Base-by-base conservation (phyloP, 2,329 filamentous ascomycete genomes). In the Hortaea sp. region DNA sequence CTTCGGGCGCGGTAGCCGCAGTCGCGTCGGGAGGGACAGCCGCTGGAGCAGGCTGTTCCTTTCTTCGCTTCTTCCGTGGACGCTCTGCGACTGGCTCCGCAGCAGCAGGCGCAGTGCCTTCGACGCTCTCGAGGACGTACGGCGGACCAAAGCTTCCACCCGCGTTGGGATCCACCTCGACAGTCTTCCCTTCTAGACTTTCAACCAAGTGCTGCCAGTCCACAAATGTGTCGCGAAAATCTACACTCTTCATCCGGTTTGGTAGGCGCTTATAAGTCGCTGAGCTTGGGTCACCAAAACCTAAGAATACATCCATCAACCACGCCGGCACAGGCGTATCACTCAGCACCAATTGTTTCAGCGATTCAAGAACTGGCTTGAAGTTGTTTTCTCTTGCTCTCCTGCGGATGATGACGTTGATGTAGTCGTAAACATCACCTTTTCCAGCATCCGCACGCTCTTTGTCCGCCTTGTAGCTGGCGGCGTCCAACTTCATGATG, bases 221-320 rank as follows among this genome's bases (percentile, higher is more conserved):
- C 49, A 97, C 67, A 63, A 98, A 95, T 0, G 92, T 97, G 62
- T 98, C 94, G 46, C 88, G 78, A 63, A 88, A 95, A 64, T 98
- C 88, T 44, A 98, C 72, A 46, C 78, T 85, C 57, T 81, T 80
- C 52, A 94, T 73, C 48, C 82, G 78, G 63, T 88, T 92, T 1
- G 85, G 70, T 11, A 98, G 69, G 43, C 88, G 82, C 52, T 85
- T 88, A 68, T 94, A 95, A 20, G 81, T 85, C 31, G 92, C 92
- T 48, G 85, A 83, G 29, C 87, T 78, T 48, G 92, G 90, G 65
- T 98, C 89, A 41, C 92, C 92, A 63, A 94, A 97, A 3, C 92
- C 92, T n/a, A 98, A 72, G 65, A 97, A 98, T 7, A 97, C 90
- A 55, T 97, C 92, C 59, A 95, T 88, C 39, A 98, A 74, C 92